phyloP scores from a whole-genome alignment of 2,329 filamentous ascomycete genomes.

The Sphaerulina musiva region DNA sequence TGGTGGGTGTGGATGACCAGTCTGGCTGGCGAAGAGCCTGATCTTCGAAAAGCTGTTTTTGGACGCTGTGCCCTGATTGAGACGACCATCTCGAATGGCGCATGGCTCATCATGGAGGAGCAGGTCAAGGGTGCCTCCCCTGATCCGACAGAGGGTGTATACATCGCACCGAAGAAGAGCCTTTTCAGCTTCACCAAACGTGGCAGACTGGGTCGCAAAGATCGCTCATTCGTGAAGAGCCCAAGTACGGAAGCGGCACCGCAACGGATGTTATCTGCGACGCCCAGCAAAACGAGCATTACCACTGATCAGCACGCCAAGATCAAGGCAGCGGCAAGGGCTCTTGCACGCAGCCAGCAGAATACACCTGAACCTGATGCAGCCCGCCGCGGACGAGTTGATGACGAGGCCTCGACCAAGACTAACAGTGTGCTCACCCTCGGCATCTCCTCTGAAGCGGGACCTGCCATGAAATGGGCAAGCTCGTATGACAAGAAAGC shows the following conservation, averaged over 20 bases:
- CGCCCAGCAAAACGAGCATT: conserved; percentile 73
- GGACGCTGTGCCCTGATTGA: conserved; percentile 89
- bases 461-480: conserved; percentile 93
- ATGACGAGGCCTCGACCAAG: conserved; percentile 57
- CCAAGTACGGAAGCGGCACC: conserved; percentile 20
- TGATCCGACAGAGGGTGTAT: conserved; percentile 75
- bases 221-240: conserved; percentile 59
- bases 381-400: conserved; percentile 47
- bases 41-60: conserved; percentile 82
- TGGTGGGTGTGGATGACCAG: conserved; percentile 99
- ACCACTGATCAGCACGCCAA: conserved; percentile 86
- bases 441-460: conserved; percentile 81
- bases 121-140: conserved; percentile 88
- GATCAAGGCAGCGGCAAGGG: conserved; percentile 84
- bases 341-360: conserved; percentile 60
- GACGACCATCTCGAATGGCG: conserved; percentile 70
- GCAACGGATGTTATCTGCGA: conserved; percentile 44
- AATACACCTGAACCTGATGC: conserved; percentile 44
- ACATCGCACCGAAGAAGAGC: conserved; percentile 93
- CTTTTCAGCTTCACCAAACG: conserved; percentile 71
- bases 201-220: conserved; percentile 58
- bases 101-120: conserved; percentile 94
- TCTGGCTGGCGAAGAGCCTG: conserved; percentile 81
- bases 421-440: conserved; percentile 86
- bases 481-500: conserved; percentile 88